phyloP scores from a whole-genome alignment of 176 grass and related monocot species.

The Oryza glumipatula region DNA sequence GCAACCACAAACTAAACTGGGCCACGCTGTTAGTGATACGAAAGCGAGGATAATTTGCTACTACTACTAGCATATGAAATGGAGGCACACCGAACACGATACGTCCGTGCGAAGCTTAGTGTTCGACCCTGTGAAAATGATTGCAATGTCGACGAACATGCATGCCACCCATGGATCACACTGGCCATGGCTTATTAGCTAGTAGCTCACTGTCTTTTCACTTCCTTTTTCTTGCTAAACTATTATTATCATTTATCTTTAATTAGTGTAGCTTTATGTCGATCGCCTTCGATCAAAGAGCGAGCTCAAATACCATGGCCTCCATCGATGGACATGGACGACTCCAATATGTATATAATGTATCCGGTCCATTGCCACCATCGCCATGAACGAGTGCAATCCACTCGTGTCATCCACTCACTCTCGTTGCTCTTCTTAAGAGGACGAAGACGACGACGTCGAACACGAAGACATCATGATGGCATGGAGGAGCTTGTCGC shows the following conservation, averaged over 20 bases:
- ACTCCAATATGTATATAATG: constrained; percentile 35
- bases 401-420: constrained; percentile 44
- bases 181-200: neutral
- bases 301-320: neutral
- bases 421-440: neutral
- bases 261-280: neutral
- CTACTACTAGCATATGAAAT: constrained; percentile 3
- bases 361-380: constrained; percentile 45
- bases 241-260: constrained; percentile 11
- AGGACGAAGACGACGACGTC: constrained; percentile 5
- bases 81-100: constrained; percentile 49
- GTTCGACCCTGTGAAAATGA: constrained; percentile 21
- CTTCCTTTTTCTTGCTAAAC: neutral
- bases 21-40: constrained; percentile 18
- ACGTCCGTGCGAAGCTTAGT: constrained; percentile 32
- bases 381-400: constrained; percentile 34
- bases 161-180: constrained; percentile 15
- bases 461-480: constrained; percentile 10
- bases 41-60: constrained; percentile 21
- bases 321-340: constrained; percentile 9
- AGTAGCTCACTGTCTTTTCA: neutral
- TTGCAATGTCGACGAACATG: constrained; percentile 42
- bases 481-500: neutral
- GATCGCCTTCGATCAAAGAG: neutral
- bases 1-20: neutral